Percentiles rank a stretch among this genome's conserved stretches.
Evolutionary conservation across 345 rosid genomes (phyloP).

Genomic region (Draba incana): DNA sequence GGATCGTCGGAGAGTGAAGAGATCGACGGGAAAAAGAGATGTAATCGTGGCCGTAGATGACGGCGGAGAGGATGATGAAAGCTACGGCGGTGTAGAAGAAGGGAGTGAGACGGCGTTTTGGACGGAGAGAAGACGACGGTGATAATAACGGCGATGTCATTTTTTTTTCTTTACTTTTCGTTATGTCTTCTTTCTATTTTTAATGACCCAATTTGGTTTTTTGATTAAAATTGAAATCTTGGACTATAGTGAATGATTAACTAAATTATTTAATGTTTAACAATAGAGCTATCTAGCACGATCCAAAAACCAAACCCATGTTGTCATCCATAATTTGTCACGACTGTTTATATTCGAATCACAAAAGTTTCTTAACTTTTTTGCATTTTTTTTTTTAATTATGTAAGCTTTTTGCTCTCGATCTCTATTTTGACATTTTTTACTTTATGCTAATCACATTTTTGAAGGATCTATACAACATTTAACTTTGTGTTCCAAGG

Average conservation of each 20-base stretch:
- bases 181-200: background rate
- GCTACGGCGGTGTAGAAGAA: constrained; percentile 62
- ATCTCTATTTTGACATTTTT: too few species aligned
- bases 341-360: constrained; percentile 21
- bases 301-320: constrained; percentile 24
- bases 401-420: background rate
- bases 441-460: constrained; percentile 3
- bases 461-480: background rate
- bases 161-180: background rate
- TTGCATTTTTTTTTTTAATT: too few species aligned
- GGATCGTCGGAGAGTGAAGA: constrained; percentile 40
- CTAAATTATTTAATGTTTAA: too few species aligned
- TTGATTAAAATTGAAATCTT: constrained; percentile 18
- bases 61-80: constrained; percentile 60
- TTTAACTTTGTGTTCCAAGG: background rate
- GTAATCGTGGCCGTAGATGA: constrained; percentile 73
- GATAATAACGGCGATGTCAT: constrained; percentile 35
- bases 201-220: background rate
- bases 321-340: constrained; percentile 25
- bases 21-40: constrained; percentile 55
- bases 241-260: background rate
- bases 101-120: constrained; percentile 68
- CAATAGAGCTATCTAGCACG: constrained; percentile 11
- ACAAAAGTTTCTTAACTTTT: background rate
- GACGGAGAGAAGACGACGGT: constrained; percentile 34